Percentiles rank a stretch among this genome's conserved stretches.
phyloP scores from a whole-genome alignment of 2,329 filamentous ascomycete genomes.

The Ophiosphaerella korrae region DNA sequence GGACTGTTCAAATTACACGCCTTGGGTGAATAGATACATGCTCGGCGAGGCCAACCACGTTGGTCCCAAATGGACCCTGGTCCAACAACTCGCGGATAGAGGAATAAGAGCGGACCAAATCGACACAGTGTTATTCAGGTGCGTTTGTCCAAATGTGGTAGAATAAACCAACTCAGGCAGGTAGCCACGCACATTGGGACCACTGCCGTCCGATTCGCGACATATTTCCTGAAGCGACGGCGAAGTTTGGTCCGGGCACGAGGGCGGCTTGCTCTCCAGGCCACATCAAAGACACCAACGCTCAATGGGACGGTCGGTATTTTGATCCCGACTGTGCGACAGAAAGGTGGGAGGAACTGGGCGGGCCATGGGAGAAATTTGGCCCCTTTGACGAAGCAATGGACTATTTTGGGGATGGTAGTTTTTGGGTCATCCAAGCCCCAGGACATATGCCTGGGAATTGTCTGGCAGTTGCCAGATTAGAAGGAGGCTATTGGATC shows the following conservation, averaged over 20 bases:
- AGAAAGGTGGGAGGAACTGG: slow-evolving; percentile 34
- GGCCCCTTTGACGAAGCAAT: slow-evolving; percentile 44
- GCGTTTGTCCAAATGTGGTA: slow-evolving; percentile 1
- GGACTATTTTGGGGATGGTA: slow-evolving; percentile 48
- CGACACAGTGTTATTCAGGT: slow-evolving; percentile 40
- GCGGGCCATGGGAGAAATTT: slow-evolving; percentile 37
- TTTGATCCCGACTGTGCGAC: slow-evolving; percentile 38
- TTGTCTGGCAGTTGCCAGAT: slow-evolving; percentile 41
- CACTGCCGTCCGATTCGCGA: slow-evolving; percentile 37
- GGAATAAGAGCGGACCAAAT: slow-evolving; percentile 26
- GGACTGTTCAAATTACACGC: slow-evolving; percentile 40
- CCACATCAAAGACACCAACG: slow-evolving; percentile 27
- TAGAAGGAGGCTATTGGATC: slow-evolving; percentile 35
- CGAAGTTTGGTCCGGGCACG: slow-evolving; percentile 39
- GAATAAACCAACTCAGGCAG: not conserved
- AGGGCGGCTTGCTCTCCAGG: slow-evolving; percentile 36
- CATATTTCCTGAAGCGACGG: slow-evolving; percentile 37
- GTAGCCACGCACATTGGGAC: slow-evolving; percentile 43
- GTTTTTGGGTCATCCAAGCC: slow-evolving; percentile 47
- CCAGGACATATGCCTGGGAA: slow-evolving; percentile 48
- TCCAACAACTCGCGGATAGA: slow-evolving; percentile 30
- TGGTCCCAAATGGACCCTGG: slow-evolving; percentile 33
- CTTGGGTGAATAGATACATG: slow-evolving; percentile 42
- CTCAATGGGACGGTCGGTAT: slow-evolving; percentile 43
- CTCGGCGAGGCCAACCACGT: slow-evolving; percentile 33